phyloP scores from a whole-genome alignment of 768 basidiomycete genomes.

The Punctularia strigosozonata region DNA sequence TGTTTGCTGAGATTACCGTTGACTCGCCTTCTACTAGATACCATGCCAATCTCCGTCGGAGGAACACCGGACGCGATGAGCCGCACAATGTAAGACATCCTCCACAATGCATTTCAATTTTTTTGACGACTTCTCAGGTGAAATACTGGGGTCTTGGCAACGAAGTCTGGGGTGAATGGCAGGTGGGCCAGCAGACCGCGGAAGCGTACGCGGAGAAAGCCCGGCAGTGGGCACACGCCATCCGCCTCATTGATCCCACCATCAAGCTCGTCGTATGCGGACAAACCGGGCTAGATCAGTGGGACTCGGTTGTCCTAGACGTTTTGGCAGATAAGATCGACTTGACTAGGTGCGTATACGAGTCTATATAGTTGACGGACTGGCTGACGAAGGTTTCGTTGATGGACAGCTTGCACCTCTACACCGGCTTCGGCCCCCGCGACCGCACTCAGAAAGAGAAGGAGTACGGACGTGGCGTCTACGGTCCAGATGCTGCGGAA shows the following conservation, averaged over 20 bases:
- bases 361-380: not conserved
- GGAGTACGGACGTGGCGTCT: conserved; percentile 12
- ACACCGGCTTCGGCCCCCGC: conserved; percentile 13
- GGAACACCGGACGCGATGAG: conserved; percentile 38
- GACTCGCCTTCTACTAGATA: conserved; percentile 9
- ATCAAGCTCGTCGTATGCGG: conserved; percentile 48
- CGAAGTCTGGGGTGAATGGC: conserved; percentile 47
- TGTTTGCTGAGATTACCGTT: not conserved
- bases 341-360: conserved; percentile 9
- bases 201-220: conserved; percentile 44
- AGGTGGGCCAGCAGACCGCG: conserved; percentile 45
- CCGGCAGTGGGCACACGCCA: conserved; percentile 49
- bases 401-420: conserved; percentile 14
- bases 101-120: not conserved
- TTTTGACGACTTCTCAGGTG: conserved; percentile 3
- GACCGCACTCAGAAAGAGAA: conserved; percentile 12
- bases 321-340: conserved; percentile 13
- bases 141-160: conserved; percentile 33
- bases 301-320: conserved; percentile 24
- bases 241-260: conserved; percentile 42
- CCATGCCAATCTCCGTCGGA: conserved; percentile 47
- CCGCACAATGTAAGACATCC: conserved; percentile 35
- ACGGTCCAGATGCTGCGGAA: conserved; percentile 14
- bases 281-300: conserved; percentile 19
- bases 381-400: too few relatives aligned